Evolutionary conservation across 2,329 filamentous ascomycete species (phyloP), one percentile per base, ranked within the genome.

Genomic region (Metarhizium humberi): DNA sequence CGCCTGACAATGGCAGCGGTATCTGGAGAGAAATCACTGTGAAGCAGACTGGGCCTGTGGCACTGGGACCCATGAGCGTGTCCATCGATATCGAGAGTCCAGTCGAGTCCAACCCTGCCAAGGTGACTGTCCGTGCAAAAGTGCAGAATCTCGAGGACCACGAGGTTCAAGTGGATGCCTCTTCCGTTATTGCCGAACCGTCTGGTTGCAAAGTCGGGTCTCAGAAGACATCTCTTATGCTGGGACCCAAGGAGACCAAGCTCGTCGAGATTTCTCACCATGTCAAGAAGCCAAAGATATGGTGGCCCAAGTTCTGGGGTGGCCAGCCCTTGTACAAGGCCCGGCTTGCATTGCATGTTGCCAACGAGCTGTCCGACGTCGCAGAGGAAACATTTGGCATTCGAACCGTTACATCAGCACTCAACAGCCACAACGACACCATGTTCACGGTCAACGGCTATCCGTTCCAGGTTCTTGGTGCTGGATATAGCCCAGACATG

Each of bases 281-380:
- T 1, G 58, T 84, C 13, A 52, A 67, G 0, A 66, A 74, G 1
- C 77, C 80, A 0, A 60, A 73, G 13, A 71, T 84, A 13, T 86
- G 83, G 83, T 86, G 82, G 81, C 82, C 83, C 0, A 75, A 72
- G 45, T 69, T 73, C 51, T 86, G 82, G 82, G 82, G 82, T 2
- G 60, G 67, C 0, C 82, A 83, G 59, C 78, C 78, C 0, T 63
- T 83, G 6, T 82, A 83, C 58, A 61, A 51, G 3, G 66, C 65
- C 6, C 57, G 64, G 48, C 38, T 75, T 6, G 64, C 63, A 1
- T 62, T 68, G 6, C 62, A 60, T 3, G 62, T 69, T 7, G 63
- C 65, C 46, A 58, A 64, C 11, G 62, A 62, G 53, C 60, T 69
- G 50, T 66, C 66, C 32, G 64, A 72, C 53, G 56, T 55, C 3